These are phyloP conservation scores for Entomortierella beljakovae DNA, from an alignment of 192 early-diverging fungal genomes.

Conservation along the genomic window DNA sequence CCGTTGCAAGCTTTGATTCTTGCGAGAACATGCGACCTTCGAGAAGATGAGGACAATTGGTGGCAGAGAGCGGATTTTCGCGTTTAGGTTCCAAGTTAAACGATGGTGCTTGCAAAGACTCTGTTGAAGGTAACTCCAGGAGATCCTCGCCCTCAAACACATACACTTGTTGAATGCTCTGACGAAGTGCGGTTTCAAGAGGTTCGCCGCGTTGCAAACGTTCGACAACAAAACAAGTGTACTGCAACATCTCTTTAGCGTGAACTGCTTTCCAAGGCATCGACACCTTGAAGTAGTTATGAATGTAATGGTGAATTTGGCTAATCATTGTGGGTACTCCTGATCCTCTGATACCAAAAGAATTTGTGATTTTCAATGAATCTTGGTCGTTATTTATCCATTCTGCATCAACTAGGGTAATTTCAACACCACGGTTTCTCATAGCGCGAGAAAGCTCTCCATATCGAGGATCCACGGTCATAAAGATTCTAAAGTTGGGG, in stretches of 20 bases:
- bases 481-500: slow-evolving; percentile 93
- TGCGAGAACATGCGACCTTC: slow-evolving; percentile 65
- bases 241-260: slow-evolving; percentile 60
- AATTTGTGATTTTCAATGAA: slow-evolving; percentile 61
- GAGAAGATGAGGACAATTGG: slow-evolving; percentile 60
- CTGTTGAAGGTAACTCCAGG: slow-evolving; percentile 17
- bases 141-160: slow-evolving; percentile 43
- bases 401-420: slow-evolving; percentile 71
- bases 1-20: slow-evolving; percentile 65
- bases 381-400: slow-evolving; percentile 62
- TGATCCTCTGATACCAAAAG: slow-evolving; percentile 56
- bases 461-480: slow-evolving; percentile 92
- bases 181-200: slow-evolving; percentile 51
- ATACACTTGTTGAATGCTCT: slow-evolving; percentile 61
- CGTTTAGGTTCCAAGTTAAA: slow-evolving; percentile 19
- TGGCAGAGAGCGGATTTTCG: slow-evolving; percentile 38
- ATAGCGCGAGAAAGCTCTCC: slow-evolving; percentile 97
- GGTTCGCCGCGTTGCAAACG: slow-evolving; percentile 64
- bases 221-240: slow-evolving; percentile 59
- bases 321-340: slow-evolving; percentile 52
- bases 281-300: slow-evolving; percentile 40
- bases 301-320: slow-evolving; percentile 55
- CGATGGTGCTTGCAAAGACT: slow-evolving; percentile 19
- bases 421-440: slow-evolving; percentile 98
- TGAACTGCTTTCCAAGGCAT: slow-evolving; percentile 45